Percentiles rank a stretch among this genome's conserved stretches.
Conservation (phyloP, 192 early-diverging fungal genomes). For the Lunasporangiospora selenospora region DNA sequence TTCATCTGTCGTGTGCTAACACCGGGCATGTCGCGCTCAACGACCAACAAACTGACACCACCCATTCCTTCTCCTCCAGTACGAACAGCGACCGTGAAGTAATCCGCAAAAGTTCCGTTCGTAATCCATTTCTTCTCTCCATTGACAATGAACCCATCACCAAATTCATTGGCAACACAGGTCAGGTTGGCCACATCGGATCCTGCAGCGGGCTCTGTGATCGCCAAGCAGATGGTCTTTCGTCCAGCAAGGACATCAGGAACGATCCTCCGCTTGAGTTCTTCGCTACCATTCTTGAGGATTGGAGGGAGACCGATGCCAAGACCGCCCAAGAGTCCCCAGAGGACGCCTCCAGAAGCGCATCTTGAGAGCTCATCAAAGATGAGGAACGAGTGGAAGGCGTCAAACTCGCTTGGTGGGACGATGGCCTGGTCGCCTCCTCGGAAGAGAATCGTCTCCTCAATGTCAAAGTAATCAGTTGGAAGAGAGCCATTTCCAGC, state of each 20-base stretch:
- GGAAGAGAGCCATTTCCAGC: conserved; percentile 32
- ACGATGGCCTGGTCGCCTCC: conserved; percentile 47
- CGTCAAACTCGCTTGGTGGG: conserved; percentile 61
- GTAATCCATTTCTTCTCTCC: conserved; percentile 92
- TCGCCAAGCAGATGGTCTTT: conserved; percentile 82
- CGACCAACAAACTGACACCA: conserved; percentile 76
- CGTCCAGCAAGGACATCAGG: conserved; percentile 67
- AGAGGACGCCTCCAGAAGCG: conserved; percentile 81
- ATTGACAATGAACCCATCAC: conserved; percentile 81
- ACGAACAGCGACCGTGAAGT: conserved; percentile 80
- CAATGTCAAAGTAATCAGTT: conserved; percentile 36
- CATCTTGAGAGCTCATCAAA: conserved; percentile 81
- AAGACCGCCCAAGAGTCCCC: conserved; percentile 79
- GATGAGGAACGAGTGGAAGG: conserved; percentile 77
- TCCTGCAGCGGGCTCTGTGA: conserved; percentile 77
- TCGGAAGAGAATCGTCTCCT: conserved; percentile 19
- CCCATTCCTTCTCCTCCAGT: conserved; percentile 81
- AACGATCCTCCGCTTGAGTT: conserved; percentile 71
- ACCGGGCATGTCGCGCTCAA: conserved; percentile 75
- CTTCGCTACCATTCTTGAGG: conserved; percentile 69
- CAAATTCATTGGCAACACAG: conserved; percentile 69
- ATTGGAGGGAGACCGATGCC: conserved; percentile 80
- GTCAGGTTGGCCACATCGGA: conserved; percentile 80
- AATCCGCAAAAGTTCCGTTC: conserved; percentile 83
- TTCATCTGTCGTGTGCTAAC: conserved; percentile 81